phyloP scores from a whole-genome alignment of 805 yeast species.

The Yarrowia sp. region DNA sequence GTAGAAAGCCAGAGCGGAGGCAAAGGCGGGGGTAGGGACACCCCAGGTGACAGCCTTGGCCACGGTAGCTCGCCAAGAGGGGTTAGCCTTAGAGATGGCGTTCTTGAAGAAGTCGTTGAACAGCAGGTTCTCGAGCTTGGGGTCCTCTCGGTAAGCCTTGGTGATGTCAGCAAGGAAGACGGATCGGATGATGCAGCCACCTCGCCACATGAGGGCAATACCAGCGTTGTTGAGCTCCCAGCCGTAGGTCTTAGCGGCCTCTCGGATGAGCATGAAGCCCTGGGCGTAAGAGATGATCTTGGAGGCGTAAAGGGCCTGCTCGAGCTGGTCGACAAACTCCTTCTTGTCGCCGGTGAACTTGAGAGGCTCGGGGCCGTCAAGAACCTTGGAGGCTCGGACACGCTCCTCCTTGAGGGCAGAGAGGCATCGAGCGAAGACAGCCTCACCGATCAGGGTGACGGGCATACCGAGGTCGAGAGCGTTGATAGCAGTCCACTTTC shows the following conservation, averaged over 20 bases:
- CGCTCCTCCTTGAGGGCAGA: slow-evolving; percentile 93
- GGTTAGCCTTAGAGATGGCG: slow-evolving; percentile 90
- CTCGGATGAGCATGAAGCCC: slow-evolving; percentile 98
- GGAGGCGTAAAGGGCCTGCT: slow-evolving; percentile 97
- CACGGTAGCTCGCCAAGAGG: slow-evolving; percentile 90
- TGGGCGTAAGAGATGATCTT: slow-evolving; percentile 98
- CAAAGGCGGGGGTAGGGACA: slow-evolving; percentile 96
- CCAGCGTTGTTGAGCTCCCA: slow-evolving; percentile 98
- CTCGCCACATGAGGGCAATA: slow-evolving; percentile 99
- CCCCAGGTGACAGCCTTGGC: slow-evolving; percentile 77
- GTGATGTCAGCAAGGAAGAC: slow-evolving; percentile 97
- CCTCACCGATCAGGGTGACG: slow-evolving; percentile 97
- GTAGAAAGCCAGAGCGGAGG: slow-evolving; percentile 95
- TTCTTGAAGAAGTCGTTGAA: slow-evolving; percentile 92
- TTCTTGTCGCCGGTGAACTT: slow-evolving; percentile 69
- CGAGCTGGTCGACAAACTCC: slow-evolving; percentile 85
- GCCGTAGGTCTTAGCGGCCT: slow-evolving; percentile 93
- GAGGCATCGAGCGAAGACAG: slow-evolving; percentile 93
- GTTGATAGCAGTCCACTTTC: slow-evolving; percentile 99
- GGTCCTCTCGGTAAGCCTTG: slow-evolving; percentile 88
- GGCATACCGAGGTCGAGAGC: slow-evolving; percentile 98
- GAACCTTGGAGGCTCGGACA: slow-evolving; percentile 71
- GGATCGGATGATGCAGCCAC: slow-evolving; percentile 99
- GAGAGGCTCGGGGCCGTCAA: slow-evolving; percentile 74
- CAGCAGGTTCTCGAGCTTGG: slow-evolving; percentile 90